Evolutionary conservation across 1,284 basidiomycete genomes (phyloP).

Genomic region (Boletus hoseneyae): DNA sequence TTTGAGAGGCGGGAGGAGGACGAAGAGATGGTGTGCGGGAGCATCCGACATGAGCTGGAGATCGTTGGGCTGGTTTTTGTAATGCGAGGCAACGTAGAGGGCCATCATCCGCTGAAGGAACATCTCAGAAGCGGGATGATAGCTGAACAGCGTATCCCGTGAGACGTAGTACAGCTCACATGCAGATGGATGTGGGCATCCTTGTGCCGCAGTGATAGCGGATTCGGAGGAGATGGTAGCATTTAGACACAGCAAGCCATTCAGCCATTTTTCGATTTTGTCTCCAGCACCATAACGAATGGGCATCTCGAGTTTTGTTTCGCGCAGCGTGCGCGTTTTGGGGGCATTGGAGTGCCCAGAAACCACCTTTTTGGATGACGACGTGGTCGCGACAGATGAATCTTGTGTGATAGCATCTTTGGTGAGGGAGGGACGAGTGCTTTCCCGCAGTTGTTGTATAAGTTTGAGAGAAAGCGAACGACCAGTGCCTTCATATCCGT

Average conservation of each 20-base stretch:
- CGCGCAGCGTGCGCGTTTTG: conserved; percentile 79
- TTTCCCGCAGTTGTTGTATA: conserved; percentile 93
- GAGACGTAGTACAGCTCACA: conserved; percentile 97
- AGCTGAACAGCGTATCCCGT: conserved; percentile 95
- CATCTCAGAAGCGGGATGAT: conserved; percentile 93
- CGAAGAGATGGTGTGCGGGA: conserved; percentile 95
- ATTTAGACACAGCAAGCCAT: conserved; percentile 88
- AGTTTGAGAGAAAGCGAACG: conserved; percentile 97
- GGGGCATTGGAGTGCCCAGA: conserved; percentile 48
- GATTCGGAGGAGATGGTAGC: conserved; percentile 72
- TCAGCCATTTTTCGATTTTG: conserved; percentile 93
- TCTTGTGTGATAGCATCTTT: conserved; percentile 54
- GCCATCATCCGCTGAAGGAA: conserved; percentile 99
- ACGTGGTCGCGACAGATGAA: conserved; percentile 40
- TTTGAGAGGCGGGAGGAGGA: conserved; percentile 87
- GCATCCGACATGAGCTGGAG: conserved; percentile 96
- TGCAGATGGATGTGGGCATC: conserved; percentile 88
- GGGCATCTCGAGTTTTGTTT: conserved; percentile 93
- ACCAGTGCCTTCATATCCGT: conserved; percentile 99
- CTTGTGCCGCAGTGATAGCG: conserved; percentile 49
- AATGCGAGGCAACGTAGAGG: conserved; percentile 95
- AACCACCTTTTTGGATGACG: conserved; percentile 49
- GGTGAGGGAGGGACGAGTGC: conserved; percentile 68
- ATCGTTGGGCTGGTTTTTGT: conserved; percentile 99
- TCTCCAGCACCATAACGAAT: conserved; percentile 92